Evolutionary conservation across 2,329 filamentous ascomycete species (phyloP), one percentile per base, ranked within the genome.

Genomic region (Epichloe brachyelytri): DNA sequence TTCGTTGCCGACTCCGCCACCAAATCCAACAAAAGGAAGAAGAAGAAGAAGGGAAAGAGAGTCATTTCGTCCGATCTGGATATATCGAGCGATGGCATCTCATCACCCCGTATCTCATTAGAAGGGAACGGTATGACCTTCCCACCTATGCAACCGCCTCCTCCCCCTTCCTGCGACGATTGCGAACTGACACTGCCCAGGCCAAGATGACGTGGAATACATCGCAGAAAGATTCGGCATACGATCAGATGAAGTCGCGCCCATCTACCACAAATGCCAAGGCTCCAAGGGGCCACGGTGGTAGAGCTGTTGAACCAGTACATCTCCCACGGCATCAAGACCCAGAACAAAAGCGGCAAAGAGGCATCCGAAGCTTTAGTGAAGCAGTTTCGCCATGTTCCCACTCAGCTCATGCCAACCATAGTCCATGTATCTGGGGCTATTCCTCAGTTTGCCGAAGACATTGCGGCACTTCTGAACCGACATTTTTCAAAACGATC

Each of bases 1-100:
- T 81, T 79, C 20, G 74, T 79, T 39, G 75, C 75, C 0, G 75
- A 80, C 44, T 53, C 49, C 19, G 54, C 55, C 6, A 60, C 55
- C 17, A 73, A 71, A 54, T 20, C 37, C 12, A 64, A 62, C 36
- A 75, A 71, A 56, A 67, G 61, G 52, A 71, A 61, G 22, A 26
- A 26, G 22, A 26, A 26, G 54, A 65, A 58, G 22, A 67, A 62
- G 39, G 62, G 62, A 53, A 67, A 65, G 53, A 58, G 59, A 63
- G 38, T 4, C 5, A 55, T 54, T 12, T 48, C 43, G 5, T 55
- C 54, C 17, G 51, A 55, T 38, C 50, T 43, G n/a, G 46, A 56
- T 5, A 41, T 52, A 10, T 54, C 57, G 1, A 54, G 51, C 17
- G 57, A 60, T 17, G 54, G 53, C 15, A 50, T 53, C 33, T 48